Percentiles rank a stretch among this genome's conserved stretches.
phyloP scores from a whole-genome alignment of 768 basidiomycete species.

The Exsudoporus frostii region DNA sequence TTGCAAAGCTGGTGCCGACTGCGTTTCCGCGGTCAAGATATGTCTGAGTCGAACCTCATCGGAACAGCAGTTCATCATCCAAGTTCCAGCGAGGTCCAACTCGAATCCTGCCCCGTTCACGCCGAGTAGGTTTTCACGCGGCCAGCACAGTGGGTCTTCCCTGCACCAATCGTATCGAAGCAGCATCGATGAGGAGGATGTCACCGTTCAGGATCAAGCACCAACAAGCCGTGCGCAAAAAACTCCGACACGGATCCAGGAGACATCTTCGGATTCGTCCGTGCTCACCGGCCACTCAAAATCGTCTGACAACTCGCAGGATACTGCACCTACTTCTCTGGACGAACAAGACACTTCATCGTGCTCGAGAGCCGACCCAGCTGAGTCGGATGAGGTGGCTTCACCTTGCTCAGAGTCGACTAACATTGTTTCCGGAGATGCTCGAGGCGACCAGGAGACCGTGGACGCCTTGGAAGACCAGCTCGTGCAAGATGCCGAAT shows the following conservation, averaged over 20 bases:
- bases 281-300: constrained; percentile 41
- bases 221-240: constrained; percentile 24
- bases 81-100: constrained; percentile 52
- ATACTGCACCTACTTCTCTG: constrained; percentile 48
- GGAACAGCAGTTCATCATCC: constrained; percentile 63
- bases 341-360: constrained; percentile 41
- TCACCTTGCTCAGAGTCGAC: constrained; percentile 33
- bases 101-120: constrained; percentile 43
- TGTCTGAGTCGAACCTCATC: constrained; percentile 66
- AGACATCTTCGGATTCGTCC: constrained; percentile 51
- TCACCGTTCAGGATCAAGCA: constrained; percentile 53
- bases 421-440: constrained; percentile 56
- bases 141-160: constrained; percentile 37
- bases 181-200: constrained; percentile 55
- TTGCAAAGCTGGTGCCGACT: constrained; percentile 84
- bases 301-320: constrained; percentile 44
- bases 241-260: constrained; percentile 29
- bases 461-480: constrained; percentile 48
- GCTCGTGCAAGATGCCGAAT: constrained; percentile 50
- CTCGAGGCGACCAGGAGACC: constrained; percentile 34
- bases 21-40: constrained; percentile 80
- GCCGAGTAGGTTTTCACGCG: constrained; percentile 46
- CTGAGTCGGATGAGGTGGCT: constrained; percentile 17
- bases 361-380: constrained; percentile 27
- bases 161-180: constrained; percentile 36